Conservation (phyloP, 164 flowering plant species). For the Vitis vinifera region ASM3070453v1 NC_081815.1:19655501-19656000, state of each 20-base stretch:
- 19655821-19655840: no score
- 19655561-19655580: conserved; percentile 74
- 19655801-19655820: no score
- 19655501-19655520: conserved; percentile 23
- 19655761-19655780: background rate
- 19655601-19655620: background rate
- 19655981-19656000: no score
- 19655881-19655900: no score
- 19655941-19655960: no score
- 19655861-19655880: no score
- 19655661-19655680: background rate
- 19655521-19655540: conserved; percentile 20
- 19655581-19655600: background rate
- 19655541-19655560: conserved; percentile 22
- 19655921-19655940: no score
- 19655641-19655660: background rate
- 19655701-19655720: background rate
- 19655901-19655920: no score
- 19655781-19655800: background rate
- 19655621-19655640: background rate
- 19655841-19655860: no score
- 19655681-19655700: background rate
- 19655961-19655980: no score
- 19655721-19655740: background rate
- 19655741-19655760: background rate